phyloP scores from a whole-genome alignment of 2,329 filamentous ascomycete species.

The Trichoderma koningiopsis region DNA sequence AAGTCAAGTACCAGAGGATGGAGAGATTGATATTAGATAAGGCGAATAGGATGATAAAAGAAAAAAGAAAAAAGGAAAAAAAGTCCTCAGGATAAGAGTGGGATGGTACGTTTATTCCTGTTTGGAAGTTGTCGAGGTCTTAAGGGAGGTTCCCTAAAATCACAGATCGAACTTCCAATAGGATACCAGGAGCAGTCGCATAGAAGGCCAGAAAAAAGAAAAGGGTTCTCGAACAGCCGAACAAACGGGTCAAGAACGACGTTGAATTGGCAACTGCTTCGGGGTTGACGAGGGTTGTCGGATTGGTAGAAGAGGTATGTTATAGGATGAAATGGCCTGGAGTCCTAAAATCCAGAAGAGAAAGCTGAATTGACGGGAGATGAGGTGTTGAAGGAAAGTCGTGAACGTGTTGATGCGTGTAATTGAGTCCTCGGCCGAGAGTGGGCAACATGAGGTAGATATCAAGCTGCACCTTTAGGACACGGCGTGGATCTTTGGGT shows the following conservation, averaged over 20 bases:
- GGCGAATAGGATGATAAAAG: not conserved
- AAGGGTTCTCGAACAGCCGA: slow-evolving; percentile 47
- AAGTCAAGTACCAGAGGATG: slow-evolving; percentile 21
- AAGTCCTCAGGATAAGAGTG: not conserved
- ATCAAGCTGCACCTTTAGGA: slow-evolving; percentile 27
- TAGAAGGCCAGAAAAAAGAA: not conserved
- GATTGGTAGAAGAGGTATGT: not conserved
- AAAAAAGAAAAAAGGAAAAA: not conserved
- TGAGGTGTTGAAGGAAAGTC: slow-evolving; percentile 43
- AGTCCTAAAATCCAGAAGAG: slow-evolving; percentile 31
- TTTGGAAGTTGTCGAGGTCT: slow-evolving; percentile 3
- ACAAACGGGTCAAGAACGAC: slow-evolving; percentile 51
- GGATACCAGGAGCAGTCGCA: slow-evolving; percentile 29
- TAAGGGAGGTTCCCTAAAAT: slow-evolving; percentile 2
- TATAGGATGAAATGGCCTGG: slow-evolving; percentile 30
- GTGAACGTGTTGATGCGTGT: slow-evolving; percentile 37
- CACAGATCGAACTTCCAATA: slow-evolving; percentile 16
- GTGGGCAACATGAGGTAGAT: slow-evolving; percentile 35
- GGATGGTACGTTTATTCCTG: not conserved
- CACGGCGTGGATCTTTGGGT: slow-evolving; percentile 23
- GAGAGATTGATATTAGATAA: slow-evolving; percentile 8
- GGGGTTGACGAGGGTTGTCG: slow-evolving; percentile 4
- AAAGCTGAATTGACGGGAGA: slow-evolving; percentile 23
- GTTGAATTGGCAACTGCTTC: slow-evolving; percentile 23
- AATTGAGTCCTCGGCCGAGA: slow-evolving; percentile 27